Evolutionary conservation across 371 early-diverging fungal genomes (phyloP).

Genomic region (Mortierella polycephala): DNA sequence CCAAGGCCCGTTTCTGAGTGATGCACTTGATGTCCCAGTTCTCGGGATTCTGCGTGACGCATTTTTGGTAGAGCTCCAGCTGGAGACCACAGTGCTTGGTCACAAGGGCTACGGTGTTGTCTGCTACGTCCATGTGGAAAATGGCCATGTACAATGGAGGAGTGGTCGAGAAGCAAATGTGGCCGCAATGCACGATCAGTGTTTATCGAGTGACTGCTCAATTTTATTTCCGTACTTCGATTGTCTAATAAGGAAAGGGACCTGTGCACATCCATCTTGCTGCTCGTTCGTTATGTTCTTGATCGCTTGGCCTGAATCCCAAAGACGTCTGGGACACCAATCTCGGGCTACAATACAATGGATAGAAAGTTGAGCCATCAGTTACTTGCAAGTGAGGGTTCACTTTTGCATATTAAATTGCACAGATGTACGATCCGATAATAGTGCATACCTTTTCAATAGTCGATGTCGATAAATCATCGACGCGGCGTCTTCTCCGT

Average conservation of each 20-base stretch:
- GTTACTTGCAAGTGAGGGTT: not conserved
- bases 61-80: slow-evolving; percentile 79
- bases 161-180: not conserved
- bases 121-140: slow-evolving; percentile 56
- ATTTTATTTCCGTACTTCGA: not conserved
- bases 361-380: too few relatives aligned
- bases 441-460: slow-evolving; percentile 24
- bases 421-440: not conserved
- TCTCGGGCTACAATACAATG: slow-evolving; percentile 56
- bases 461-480: not conserved
- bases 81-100: slow-evolving; percentile 84
- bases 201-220: too few relatives aligned
- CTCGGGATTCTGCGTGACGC: slow-evolving; percentile 79
- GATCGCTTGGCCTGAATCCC: slow-evolving; percentile 59
- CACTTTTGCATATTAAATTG: not conserved
- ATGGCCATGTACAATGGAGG: slow-evolving; percentile 30
- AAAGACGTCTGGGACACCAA: slow-evolving; percentile 65
- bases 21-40: slow-evolving; percentile 80
- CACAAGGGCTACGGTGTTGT: slow-evolving; percentile 60
- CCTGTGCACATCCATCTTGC: not conserved
- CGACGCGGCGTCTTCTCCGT: not conserved
- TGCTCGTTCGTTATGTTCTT: slow-evolving; percentile 10
- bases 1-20: slow-evolving; percentile 77
- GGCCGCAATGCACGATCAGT: not conserved
- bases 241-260: not conserved